Conservation (phyloP, 2,329 filamentous ascomycete species). For the Blumeria hordei region DNA sequence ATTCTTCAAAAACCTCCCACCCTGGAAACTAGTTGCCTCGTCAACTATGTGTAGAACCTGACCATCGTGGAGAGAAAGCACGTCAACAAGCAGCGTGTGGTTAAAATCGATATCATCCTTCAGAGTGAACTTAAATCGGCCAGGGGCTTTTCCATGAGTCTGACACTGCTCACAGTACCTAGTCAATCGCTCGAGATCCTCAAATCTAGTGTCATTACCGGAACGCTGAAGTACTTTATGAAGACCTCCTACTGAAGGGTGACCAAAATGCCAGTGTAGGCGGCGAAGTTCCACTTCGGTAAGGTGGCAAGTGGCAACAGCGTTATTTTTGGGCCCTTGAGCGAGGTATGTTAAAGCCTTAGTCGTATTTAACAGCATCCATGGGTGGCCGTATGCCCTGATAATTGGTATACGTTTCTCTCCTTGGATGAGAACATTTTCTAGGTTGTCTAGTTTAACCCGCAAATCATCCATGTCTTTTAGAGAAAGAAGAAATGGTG, state of each 20-base stretch:
- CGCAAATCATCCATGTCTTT: neutral
- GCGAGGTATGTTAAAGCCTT: neutral
- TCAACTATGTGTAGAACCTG: slow-evolving; percentile 2
- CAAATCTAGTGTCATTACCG: neutral
- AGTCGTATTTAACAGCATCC: neutral
- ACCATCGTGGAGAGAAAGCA: slow-evolving; percentile 1
- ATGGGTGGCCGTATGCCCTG: neutral
- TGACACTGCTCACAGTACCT: neutral
- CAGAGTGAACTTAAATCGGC: slow-evolving; percentile 1
- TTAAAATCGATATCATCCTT: slow-evolving; percentile 1
- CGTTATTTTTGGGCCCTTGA: neutral
- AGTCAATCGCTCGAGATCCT: neutral
- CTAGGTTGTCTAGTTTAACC: neutral
- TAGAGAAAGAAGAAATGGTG: neutral
- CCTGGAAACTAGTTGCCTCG: slow-evolving; percentile 1
- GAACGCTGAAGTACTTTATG: neutral
- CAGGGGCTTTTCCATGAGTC: neutral
- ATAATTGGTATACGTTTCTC: neutral
- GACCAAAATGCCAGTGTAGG: neutral
- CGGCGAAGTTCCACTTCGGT: neutral
- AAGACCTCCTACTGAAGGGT: neutral
- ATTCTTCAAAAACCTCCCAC: slow-evolving; percentile 1
- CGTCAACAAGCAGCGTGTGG: slow-evolving; percentile 1
- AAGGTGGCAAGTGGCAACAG: neutral
- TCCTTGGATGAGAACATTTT: neutral